Percentiles rank a stretch among this genome's conserved stretches.
These are phyloP conservation scores for Xylaria scruposa DNA, from an alignment of 495 filamentous ascomycete genomes.

Conservation along the genomic window DNA sequence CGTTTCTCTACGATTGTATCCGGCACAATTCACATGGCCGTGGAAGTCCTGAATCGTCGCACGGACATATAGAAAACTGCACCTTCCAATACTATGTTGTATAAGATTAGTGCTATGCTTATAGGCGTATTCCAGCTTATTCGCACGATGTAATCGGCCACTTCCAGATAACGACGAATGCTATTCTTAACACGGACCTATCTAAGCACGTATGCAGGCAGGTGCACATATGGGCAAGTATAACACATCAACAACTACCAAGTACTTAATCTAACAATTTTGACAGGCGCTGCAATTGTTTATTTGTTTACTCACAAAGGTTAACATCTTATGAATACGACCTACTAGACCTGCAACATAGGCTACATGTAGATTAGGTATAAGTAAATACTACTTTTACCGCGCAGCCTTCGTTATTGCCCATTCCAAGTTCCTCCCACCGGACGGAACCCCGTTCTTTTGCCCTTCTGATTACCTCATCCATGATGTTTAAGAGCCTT, in stretches of 20 bases:
- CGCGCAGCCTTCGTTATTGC: neutral
- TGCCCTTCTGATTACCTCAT: neutral
- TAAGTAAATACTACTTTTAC: neutral
- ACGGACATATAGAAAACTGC: too few species aligned
- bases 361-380: neutral
- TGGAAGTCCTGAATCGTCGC: too few species aligned
- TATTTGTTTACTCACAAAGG: neutral
- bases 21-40: neutral
- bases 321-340: neutral
- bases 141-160: too few species aligned
- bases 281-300: neutral
- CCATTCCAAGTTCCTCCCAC: neutral
- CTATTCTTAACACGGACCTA: too few species aligned
- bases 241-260: too few species aligned
- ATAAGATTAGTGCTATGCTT: too few species aligned
- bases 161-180: too few species aligned
- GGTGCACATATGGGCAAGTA: too few species aligned
- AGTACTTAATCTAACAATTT: neutral
- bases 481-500: too few species aligned
- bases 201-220: too few species aligned
- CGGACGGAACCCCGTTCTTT: neutral
- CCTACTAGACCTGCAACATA: neutral
- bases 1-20: neutral
- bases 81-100: too few species aligned
- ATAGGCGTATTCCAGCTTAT: too few species aligned